These are phyloP conservation scores for Claviceps digitariae DNA, from an alignment of 2,329 filamentous ascomycete species.

Conservation along the genomic window DNA sequence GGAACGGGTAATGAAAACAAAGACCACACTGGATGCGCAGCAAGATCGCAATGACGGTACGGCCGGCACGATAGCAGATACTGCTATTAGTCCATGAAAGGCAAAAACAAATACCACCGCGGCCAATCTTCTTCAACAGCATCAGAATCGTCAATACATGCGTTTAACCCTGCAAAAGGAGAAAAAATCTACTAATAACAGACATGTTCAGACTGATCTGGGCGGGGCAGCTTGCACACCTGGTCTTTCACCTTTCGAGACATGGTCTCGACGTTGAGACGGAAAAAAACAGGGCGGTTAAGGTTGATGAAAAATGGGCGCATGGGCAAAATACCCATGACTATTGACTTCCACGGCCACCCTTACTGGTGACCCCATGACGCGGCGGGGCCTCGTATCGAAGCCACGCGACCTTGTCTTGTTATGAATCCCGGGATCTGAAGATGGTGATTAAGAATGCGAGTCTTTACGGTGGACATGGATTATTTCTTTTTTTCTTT, in stretches of 20 bases:
- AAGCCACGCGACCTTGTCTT: not conserved
- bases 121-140: not conserved
- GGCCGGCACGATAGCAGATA: too few relatives aligned
- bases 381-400: not conserved
- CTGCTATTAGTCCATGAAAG: too few relatives aligned
- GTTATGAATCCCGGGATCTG: too few relatives aligned
- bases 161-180: not conserved
- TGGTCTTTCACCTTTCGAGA: not conserved
- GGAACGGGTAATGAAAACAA: not conserved
- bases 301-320: not conserved
- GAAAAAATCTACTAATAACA: not conserved
- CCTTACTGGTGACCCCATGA: not conserved
- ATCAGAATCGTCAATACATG: not conserved
- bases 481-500: not conserved
- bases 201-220: not conserved
- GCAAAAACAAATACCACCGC: not conserved
- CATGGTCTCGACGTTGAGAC: not conserved
- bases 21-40: not conserved
- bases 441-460: too few relatives aligned
- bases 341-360: not conserved
- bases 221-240: too few relatives aligned
- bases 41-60: not conserved
- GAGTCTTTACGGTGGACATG: too few relatives aligned
- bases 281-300: not conserved
- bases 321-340: not conserved